Conservation (phyloP, 139 green algal species). For the Astrephomene gubernaculifera region DNA sequence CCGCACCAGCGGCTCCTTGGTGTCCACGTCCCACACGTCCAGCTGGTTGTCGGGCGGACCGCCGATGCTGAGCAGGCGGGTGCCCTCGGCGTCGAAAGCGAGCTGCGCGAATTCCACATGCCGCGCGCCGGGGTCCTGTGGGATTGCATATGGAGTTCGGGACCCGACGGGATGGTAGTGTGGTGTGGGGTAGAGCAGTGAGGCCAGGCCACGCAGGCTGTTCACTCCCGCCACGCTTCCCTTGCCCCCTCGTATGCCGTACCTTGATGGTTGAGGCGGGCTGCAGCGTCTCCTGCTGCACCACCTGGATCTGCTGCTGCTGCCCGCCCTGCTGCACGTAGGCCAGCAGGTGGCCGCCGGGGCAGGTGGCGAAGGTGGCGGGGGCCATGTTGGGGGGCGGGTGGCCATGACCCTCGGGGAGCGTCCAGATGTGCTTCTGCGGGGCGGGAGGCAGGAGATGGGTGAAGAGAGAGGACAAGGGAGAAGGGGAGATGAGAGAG, state of each 20-base stretch:
- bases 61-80: slow-evolving; percentile 8
- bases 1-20: slow-evolving; percentile 23
- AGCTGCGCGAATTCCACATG: not conserved
- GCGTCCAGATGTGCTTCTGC: slow-evolving; percentile 37
- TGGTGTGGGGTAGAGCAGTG: too few species aligned
- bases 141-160: too few species aligned
- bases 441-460: not conserved
- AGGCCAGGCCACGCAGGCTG: too few species aligned
- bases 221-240: too few species aligned
- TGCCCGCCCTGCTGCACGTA: slow-evolving; percentile 36
- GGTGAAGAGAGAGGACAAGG: not conserved
- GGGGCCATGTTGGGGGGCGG: slow-evolving; percentile 1
- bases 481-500: not conserved
- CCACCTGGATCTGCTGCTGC: slow-evolving; percentile 34
- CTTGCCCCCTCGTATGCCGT: too few species aligned
- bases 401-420: not conserved
- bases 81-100: slow-evolving; percentile 20
- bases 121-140: not conserved
- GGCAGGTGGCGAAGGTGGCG: slow-evolving; percentile 43
- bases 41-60: slow-evolving; percentile 9
- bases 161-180: too few species aligned
- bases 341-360: slow-evolving; percentile 30
- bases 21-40: slow-evolving; percentile 40
- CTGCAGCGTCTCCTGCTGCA: slow-evolving; percentile 11
- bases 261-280: slow-evolving; percentile 43